A percentile compares a stretch with the other conserved stretches of the same genome.
phyloP scores from a whole-genome alignment of 2,329 filamentous ascomycete genomes.

The Raffaelea ambrosiae region DNA sequence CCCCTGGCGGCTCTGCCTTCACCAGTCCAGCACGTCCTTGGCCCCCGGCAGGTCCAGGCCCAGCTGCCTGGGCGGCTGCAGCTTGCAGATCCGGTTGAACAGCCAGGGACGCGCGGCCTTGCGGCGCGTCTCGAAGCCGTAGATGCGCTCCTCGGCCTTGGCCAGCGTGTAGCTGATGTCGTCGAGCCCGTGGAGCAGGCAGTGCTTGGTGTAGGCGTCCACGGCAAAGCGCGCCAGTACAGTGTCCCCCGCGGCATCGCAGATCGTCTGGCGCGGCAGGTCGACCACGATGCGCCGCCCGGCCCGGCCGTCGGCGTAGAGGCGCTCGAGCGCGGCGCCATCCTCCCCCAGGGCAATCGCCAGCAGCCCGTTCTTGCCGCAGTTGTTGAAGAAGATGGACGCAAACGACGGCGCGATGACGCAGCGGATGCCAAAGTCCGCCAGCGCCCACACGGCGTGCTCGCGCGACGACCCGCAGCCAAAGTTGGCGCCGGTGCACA shows the following conservation, averaged over 20 bases:
- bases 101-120: no score
- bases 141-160: no score
- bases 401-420: constrained; percentile 81
- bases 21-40: no score
- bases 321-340: constrained; percentile 54
- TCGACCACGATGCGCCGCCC: constrained; percentile 85
- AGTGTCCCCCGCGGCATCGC: constrained; percentile 62
- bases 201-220: constrained; percentile 91
- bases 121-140: no score
- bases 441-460: constrained; percentile 92
- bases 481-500: constrained; percentile 88
- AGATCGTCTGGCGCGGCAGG: constrained; percentile 75
- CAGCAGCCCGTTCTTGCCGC: constrained; percentile 99
- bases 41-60: no score
- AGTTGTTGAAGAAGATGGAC: constrained; percentile 99
- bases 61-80: no score
- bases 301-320: constrained; percentile 69
- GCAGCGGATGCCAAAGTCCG: constrained; percentile 93
- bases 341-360: constrained; percentile 68
- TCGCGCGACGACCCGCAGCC: constrained; percentile 89
- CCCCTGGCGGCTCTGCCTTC: no score
- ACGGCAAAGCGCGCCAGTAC: constrained; percentile 79
- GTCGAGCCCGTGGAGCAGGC: constrained; percentile 84
- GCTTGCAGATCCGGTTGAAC: no score
- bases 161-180: no score